phyloP scores from a whole-genome alignment of 2,329 filamentous ascomycete species.

The Basipetospora chlamydospora region DNA sequence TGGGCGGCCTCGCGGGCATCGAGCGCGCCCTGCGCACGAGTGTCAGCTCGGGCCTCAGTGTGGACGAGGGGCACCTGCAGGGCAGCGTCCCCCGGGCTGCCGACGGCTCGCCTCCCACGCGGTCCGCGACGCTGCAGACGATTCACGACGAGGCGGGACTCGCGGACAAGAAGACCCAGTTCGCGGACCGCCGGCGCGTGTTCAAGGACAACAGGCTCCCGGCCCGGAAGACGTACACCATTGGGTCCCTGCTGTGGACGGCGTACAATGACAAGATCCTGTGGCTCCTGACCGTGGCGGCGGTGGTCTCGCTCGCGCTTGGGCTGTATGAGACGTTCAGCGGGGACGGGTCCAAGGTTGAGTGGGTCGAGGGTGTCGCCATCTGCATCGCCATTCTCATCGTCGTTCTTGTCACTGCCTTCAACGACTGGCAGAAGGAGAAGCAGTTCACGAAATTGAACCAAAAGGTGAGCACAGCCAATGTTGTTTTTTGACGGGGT shows the following conservation, averaged over 20 bases:
- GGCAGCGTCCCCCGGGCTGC: background rate
- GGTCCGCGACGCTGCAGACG: background rate
- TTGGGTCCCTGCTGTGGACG: slow-evolving; percentile 48
- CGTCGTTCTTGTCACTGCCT: slow-evolving; percentile 40
- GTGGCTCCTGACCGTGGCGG: slow-evolving; percentile 53
- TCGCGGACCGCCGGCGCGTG: slow-evolving; percentile 39
- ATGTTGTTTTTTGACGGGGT: background rate
- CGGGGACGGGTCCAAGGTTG: slow-evolving; percentile 24
- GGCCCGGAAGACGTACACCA: slow-evolving; percentile 41
- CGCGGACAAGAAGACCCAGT: slow-evolving; percentile 9
- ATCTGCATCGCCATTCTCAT: slow-evolving; percentile 9
- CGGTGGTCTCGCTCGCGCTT: slow-evolving; percentile 51
- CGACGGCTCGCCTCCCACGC: background rate
- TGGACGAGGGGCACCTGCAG: slow-evolving; percentile 25
- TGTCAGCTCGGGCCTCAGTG: slow-evolving; percentile 29
- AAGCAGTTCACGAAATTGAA: slow-evolving; percentile 48
- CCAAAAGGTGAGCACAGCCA: slow-evolving; percentile 21
- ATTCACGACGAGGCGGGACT: background rate
- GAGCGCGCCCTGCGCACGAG: slow-evolving; percentile 35
- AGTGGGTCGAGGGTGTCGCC: slow-evolving; percentile 12
- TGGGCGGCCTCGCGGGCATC: slow-evolving; percentile 38
- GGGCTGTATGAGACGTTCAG: slow-evolving; percentile 52
- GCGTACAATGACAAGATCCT: slow-evolving; percentile 64
- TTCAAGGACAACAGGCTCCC: slow-evolving; percentile 47
- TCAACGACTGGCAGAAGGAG: slow-evolving; percentile 56